Conservation (phyloP, 2,329 filamentous ascomycete species). For the Erysiphe neolycopersici region DNA sequence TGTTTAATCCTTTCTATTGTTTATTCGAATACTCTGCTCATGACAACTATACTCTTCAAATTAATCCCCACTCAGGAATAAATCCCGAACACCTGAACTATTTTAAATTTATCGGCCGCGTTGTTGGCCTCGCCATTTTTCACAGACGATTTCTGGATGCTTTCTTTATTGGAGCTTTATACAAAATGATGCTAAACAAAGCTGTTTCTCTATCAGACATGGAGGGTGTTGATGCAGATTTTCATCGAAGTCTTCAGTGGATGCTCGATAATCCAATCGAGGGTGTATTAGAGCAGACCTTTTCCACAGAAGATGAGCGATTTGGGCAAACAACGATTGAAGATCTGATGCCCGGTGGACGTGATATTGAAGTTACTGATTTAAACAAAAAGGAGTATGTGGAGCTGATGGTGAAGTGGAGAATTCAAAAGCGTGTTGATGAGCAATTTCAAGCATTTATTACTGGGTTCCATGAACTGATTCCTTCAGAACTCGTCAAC, state of each 20-base stretch:
- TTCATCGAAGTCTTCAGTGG: conserved; percentile 91
- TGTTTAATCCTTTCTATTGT: conserved; percentile 99
- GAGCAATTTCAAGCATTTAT: conserved; percentile 98
- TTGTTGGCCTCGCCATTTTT: conserved; percentile 93
- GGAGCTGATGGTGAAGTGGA: conserved; percentile 96
- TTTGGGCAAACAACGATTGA: conserved; percentile 89
- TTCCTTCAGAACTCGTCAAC: conserved; percentile 86
- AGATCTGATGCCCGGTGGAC: conserved; percentile 71
- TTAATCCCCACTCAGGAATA: conserved; percentile 97
- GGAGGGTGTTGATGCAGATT: conserved; percentile 96
- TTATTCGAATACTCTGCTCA: conserved; percentile 98
- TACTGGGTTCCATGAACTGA: conserved; percentile 89
- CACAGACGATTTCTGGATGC: conserved; percentile 91
- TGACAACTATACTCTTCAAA: conserved; percentile 98
- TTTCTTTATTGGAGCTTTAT: conserved; percentile 96
- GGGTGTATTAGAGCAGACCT: conserved; percentile 81
- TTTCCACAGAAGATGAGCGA: conserved; percentile 88
- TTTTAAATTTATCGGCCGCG: conserved; percentile 97
- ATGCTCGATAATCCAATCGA: conserved; percentile 96
- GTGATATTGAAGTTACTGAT: conserved; percentile 87
- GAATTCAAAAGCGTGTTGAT: conserved; percentile 92
- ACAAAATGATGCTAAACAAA: conserved; percentile 98
- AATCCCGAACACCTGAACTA: conserved; percentile 98
- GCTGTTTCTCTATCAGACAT: conserved; percentile 79
- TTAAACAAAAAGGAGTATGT: conserved; percentile 99